Percentiles rank a stretch among this genome's conserved stretches.
These are phyloP conservation scores for Lyophyllum decastes DNA, from an alignment of 768 basidiomycete genomes.

Conservation along the genomic window DNA sequence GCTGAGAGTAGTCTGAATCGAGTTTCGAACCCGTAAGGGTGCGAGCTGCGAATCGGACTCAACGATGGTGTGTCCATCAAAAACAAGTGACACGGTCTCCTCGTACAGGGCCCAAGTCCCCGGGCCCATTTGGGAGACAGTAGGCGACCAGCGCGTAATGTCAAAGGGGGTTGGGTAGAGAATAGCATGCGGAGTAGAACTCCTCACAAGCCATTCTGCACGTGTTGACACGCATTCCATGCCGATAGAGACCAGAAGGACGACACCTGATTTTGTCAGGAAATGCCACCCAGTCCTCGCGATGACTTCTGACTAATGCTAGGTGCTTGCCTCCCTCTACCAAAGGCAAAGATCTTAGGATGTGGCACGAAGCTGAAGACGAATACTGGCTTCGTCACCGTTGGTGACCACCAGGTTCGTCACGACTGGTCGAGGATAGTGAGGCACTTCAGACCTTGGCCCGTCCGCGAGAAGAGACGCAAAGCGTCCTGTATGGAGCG, in stretches of 20 bases:
- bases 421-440: conserved; percentile 29
- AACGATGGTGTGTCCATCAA: too few species aligned
- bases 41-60: too few species aligned
- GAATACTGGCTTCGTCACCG: conserved; percentile 32
- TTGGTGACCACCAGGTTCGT: conserved; percentile 25
- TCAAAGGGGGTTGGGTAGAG: too few species aligned
- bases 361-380: conserved; percentile 3
- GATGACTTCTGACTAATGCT: conserved; percentile 22
- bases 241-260: conserved; percentile 2
- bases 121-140: too few species aligned
- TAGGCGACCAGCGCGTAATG: too few species aligned
- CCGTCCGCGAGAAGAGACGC: conserved; percentile 30
- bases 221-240: background rate
- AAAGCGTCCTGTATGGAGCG: conserved; percentile 29
- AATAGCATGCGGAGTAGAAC: too few species aligned
- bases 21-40: too few species aligned
- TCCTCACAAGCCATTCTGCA: too few species aligned
- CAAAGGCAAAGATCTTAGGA: conserved; percentile 19
- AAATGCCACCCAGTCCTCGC: conserved; percentile 27
- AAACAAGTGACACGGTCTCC: too few species aligned
- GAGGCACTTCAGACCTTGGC: conserved; percentile 39
- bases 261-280: background rate
- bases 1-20: too few species aligned
- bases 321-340: conserved; percentile 7
- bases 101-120: too few species aligned